Evolutionary conservation across 2,329 filamentous ascomycete genomes (phyloP), one percentile per base, ranked within the genome.

Genomic region (Ceratocystis diversiconidia): DNA sequence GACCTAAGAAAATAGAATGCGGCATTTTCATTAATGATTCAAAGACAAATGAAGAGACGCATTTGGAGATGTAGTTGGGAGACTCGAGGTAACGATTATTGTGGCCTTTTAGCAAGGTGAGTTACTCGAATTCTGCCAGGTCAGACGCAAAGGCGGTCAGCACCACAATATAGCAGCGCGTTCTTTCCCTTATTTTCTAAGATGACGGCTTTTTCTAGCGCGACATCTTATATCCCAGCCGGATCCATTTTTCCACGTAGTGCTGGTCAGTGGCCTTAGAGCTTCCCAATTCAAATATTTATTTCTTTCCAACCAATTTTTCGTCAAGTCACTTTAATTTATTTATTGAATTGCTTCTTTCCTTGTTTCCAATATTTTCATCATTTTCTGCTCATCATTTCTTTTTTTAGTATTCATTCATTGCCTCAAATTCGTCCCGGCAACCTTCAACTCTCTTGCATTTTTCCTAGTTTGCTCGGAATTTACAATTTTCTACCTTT

Each of bases 201-300:
- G 5, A 41, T 41, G 36, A 41, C 36, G 36, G 36, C 17, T 19
- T 36, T 36, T 30, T n/a, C 22, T 30, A 59, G 55, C 55, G 55
- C 55, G 60, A 62, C 60, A 41, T 41, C 36, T 41, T 43, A 7
- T 41, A 61, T n/a, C 41, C 22, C 2, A 17, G 25, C 22, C 15
- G 7, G 60, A n/a, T 30, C 55, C 62, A 57, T 22, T 30, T 46
- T 44, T 52, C 7, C 50, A 12, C 28, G 19, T 28, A 19, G n/a
- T 65, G n/a, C 63, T 32, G 32, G 48, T 28, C 41, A n/a, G n/a
- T 65, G 22, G 43, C 19, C 41, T 19, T 25, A 22, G 19, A 36
- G 28, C 50, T 67, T 61, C 19, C 44, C 25, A 63, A 50, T 22
- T 57, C 28, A 32, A 19, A 43, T 36, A 57, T 63, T 66, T 62